phyloP scores from a whole-genome alignment of 2,329 filamentous ascomycete species.

The Monilinia laxa region DNA sequence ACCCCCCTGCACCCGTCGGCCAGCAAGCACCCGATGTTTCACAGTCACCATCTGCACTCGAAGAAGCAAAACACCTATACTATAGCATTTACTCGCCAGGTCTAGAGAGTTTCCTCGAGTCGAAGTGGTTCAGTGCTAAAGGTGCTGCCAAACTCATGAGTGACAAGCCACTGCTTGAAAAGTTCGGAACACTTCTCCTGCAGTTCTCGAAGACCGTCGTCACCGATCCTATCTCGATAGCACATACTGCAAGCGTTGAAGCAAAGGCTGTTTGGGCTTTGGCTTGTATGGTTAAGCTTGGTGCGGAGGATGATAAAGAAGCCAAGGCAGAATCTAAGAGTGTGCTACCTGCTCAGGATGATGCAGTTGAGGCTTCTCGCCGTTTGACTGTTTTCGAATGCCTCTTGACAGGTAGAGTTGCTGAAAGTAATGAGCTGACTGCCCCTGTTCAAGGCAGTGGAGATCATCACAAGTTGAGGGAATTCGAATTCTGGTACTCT shows the following conservation, averaged over 20 bases:
- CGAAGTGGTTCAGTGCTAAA: constrained; percentile 70
- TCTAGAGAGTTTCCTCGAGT: constrained; percentile 76
- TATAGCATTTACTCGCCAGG: constrained; percentile 73
- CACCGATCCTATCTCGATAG: constrained; percentile 53
- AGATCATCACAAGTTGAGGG: constrained; percentile 56
- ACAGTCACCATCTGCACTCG: constrained; percentile 49
- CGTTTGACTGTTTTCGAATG: constrained; percentile 75
- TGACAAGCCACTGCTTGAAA: constrained; percentile 60
- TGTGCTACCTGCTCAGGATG: constrained; percentile 53
- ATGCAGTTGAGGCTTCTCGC: constrained; percentile 62
- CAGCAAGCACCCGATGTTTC: constrained; percentile 50
- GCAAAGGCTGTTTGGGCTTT: constrained; percentile 61
- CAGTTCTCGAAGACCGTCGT: constrained; percentile 49
- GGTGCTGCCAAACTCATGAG: constrained; percentile 46
- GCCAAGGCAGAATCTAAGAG: constrained; percentile 39
- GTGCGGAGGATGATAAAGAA: constrained; percentile 37
- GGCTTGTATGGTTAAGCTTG: constrained; percentile 45
- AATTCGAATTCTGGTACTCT: constrained; percentile 80
- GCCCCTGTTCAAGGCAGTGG: constrained; percentile 49
- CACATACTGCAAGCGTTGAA: constrained; percentile 55
- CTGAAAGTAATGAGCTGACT: constrained; percentile 59
- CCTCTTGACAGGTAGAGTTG: constrained; percentile 69
- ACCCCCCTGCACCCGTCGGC: constrained; percentile 53
- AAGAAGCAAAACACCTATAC: constrained; percentile 71
- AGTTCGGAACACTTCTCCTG: constrained; percentile 65